Evolutionary conservation across 2,329 filamentous ascomycete species (phyloP), one percentile per base, ranked within the genome.

Genomic region (Endothia cerciana): DNA sequence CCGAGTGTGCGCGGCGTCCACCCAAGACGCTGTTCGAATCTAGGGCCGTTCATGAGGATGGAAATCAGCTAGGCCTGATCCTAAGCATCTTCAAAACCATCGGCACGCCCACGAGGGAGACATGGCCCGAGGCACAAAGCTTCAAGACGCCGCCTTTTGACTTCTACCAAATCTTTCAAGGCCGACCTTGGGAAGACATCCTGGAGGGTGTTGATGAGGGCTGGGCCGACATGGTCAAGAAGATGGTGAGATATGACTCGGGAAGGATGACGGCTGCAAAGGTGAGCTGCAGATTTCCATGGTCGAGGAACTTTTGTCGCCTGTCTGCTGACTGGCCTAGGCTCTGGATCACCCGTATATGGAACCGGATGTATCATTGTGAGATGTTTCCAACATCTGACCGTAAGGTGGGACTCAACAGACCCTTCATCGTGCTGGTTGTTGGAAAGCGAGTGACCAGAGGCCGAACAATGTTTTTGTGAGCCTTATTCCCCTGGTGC

Each of bases 1-100:
- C 93, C 4, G 94, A 98, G 77, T 91, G 77, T 74, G 88, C 80
- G 73, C 83, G 76, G 68, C 82, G 70, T 70, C 83, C 75, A 71
- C 87, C 79, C 55, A 79, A 67, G n/a, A 84, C 90, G 0, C 81
- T 98, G 0, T 98, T 99, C 71, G 90, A 95, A 74, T 92, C 93
- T 3, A 91, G 93, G 1, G 76, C 83, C 2, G 82, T 80, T 0
- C 82, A 86, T 67, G 92, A 97, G 71, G 85, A 98, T 60, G 95
- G 96, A 0, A 98, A 92, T 74, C 95, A 99, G 77, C 82, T 99
- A 47, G 91, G 92, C 0, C 82, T 99, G 60, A 94, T 99, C 65
- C 84, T 94, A 62, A 97, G 93, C 73, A 94, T 98, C 43, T 98
- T 99, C 79, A 89, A 91, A 77, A 96, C 90, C 0, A 77, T 99